These are phyloP conservation scores for Purshia tridentata DNA, from an alignment of 306 rosid genomes.

Conservation along the genomic window DNA sequence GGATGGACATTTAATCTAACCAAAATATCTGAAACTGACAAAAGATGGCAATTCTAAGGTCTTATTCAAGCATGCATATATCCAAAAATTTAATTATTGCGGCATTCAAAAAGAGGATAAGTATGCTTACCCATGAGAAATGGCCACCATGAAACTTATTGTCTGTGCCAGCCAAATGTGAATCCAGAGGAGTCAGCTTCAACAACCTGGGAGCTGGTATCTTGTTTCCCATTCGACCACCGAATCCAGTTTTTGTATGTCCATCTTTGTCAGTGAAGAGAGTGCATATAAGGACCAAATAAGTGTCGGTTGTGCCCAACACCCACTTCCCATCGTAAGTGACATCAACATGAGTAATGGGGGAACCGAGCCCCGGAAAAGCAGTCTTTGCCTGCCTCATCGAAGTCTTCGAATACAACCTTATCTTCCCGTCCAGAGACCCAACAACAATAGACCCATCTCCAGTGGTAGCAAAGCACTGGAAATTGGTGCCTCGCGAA, in stretches of 20 bases:
- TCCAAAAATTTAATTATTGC: not conserved
- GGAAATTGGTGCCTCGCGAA: constrained; percentile 82
- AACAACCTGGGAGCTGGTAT: constrained; percentile 84
- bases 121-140: constrained; percentile 81
- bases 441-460: constrained; percentile 95
- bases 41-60: not conserved
- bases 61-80: constrained; percentile 2
- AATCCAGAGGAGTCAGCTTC: constrained; percentile 86
- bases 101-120: not conserved
- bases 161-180: constrained; percentile 78
- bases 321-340: constrained; percentile 93
- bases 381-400: constrained; percentile 96
- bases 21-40: not conserved
- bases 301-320: constrained; percentile 75
- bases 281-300: constrained; percentile 82
- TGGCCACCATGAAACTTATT: constrained; percentile 90
- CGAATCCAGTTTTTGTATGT: constrained; percentile 75
- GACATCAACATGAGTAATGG: constrained; percentile 80
- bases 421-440: constrained; percentile 79
- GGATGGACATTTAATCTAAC: not conserved
- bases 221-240: constrained; percentile 85
- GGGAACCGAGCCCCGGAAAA: constrained; percentile 83
- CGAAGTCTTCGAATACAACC: constrained; percentile 80
- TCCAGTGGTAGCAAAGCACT: constrained; percentile 81
- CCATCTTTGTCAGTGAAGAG: constrained; percentile 90